Evolutionary conservation across 23 red algal species (phyloP).

Genomic region (Chondrus crispus): DNA sequence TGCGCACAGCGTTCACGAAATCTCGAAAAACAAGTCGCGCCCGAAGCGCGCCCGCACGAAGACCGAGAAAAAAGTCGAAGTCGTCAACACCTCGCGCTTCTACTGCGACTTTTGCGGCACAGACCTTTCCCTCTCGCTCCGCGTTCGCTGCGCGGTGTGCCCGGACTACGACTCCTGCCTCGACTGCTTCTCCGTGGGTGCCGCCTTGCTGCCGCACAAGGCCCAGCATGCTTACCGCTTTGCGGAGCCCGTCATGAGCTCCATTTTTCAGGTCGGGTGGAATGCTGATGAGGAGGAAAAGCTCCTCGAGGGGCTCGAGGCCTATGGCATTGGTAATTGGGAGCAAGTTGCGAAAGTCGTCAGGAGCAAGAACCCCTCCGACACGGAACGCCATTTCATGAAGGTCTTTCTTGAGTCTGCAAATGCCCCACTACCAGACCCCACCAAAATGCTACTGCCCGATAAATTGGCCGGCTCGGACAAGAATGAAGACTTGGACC

Average conservation of each 20-base stretch:
- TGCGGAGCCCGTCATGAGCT: constrained; percentile 57
- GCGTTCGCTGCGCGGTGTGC: constrained; percentile 92
- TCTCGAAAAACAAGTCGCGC: neutral
- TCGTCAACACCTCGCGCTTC: constrained; percentile 65
- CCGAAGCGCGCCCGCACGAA: constrained; percentile 71
- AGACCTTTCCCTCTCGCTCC: constrained; percentile 81
- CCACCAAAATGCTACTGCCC: neutral
- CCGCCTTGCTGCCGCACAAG: constrained; percentile 67
- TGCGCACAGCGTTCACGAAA: neutral
- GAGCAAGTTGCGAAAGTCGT: constrained; percentile 83
- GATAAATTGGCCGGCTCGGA: constrained; percentile 15
- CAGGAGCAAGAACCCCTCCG: constrained; percentile 53
- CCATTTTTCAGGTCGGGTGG: constrained; percentile 74
- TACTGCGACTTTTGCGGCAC: constrained; percentile 95
- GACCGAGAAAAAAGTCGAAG: constrained; percentile 58
- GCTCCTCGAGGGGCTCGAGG: constrained; percentile 86
- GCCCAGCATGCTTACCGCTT: constrained; percentile 77
- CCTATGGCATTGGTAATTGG: constrained; percentile 96
- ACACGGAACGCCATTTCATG: constrained; percentile 76
- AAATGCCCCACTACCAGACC: constrained; percentile 66
- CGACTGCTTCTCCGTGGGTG: constrained; percentile 96
- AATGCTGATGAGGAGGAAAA: constrained; percentile 94
- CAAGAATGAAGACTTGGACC: constrained; percentile 64
- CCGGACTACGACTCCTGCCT: constrained; percentile 95
- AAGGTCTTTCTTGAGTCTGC: constrained; percentile 60